A percentile compares a stretch with the other conserved stretches of the same genome.
Evolutionary conservation across 768 basidiomycete genomes (phyloP).

Genomic region (Lactifluus subvellereus): DNA sequence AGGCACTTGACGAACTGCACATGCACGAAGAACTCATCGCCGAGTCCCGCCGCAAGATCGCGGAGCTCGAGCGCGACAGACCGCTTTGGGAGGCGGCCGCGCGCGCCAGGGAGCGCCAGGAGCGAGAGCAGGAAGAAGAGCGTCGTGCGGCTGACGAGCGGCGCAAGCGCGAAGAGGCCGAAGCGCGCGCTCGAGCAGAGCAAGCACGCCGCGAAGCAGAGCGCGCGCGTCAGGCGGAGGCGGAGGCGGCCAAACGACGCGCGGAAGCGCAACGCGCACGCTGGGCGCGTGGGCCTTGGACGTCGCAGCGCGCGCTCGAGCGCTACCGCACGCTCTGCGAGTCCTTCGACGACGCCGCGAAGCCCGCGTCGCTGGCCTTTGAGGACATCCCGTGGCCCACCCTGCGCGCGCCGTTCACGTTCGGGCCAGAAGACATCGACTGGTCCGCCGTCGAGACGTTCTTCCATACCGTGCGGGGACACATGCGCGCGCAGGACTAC

Average conservation of each 20-base stretch:
- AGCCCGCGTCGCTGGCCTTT: slow-evolving; percentile 48
- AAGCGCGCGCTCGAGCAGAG: slow-evolving; percentile 32
- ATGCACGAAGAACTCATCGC: slow-evolving; percentile 42
- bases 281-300: slow-evolving; percentile 62
- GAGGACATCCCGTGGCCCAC: slow-evolving; percentile 75
- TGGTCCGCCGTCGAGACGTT: slow-evolving; percentile 69
- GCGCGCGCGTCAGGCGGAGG: slow-evolving; percentile 24
- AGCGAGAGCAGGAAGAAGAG: slow-evolving; percentile 29
- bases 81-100: slow-evolving; percentile 57
- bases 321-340: slow-evolving; percentile 56
- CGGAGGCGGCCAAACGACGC: slow-evolving; percentile 32
- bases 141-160: slow-evolving; percentile 27
- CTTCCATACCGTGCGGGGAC: slow-evolving; percentile 47
- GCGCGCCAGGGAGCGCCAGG: slow-evolving; percentile 27
- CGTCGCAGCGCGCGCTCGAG: slow-evolving; percentile 58
- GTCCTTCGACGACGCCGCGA: slow-evolving; percentile 52
- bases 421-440: slow-evolving; percentile 60
- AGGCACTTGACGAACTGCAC: slow-evolving; percentile 26
- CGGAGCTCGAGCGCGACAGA: slow-evolving; percentile 57
- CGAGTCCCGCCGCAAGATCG: slow-evolving; percentile 62
- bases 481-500: slow-evolving; percentile 58
- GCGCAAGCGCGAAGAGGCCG: slow-evolving; percentile 30
- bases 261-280: slow-evolving; percentile 43
- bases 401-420: slow-evolving; percentile 44
- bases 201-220: slow-evolving; percentile 27